Conservation (phyloP, 148 eudicot species). For the Vaccinium corymbosum region DNA sequence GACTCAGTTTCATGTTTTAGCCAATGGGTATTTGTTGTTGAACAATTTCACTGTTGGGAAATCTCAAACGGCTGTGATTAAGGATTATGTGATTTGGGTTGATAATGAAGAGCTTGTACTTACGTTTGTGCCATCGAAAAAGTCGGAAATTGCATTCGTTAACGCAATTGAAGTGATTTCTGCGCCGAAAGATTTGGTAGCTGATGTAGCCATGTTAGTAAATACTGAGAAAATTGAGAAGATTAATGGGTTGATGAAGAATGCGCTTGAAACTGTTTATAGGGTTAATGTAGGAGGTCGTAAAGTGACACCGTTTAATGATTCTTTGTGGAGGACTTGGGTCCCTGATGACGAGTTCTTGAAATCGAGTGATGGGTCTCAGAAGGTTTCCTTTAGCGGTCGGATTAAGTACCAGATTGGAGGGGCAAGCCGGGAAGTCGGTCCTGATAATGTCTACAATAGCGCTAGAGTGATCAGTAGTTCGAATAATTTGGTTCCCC, state of each 20-base stretch:
- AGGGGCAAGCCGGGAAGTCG: slow-evolving; percentile 82
- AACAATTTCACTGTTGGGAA: slow-evolving; percentile 36
- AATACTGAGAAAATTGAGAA: slow-evolving; percentile 34
- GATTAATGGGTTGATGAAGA: slow-evolving; percentile 50
- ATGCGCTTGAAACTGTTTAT: slow-evolving; percentile 59
- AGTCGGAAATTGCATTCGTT: slow-evolving; percentile 54
- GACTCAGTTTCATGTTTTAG: slow-evolving; percentile 66
- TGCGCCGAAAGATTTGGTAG: slow-evolving; percentile 75
- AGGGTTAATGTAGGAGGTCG: slow-evolving; percentile 81
- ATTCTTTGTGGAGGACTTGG: slow-evolving; percentile 95
- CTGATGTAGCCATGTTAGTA: slow-evolving; percentile 46
- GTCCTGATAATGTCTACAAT: slow-evolving; percentile 84
- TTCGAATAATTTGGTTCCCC: slow-evolving; percentile 28
- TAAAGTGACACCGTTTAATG: slow-evolving; percentile 94
- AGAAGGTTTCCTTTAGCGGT: slow-evolving; percentile 56
- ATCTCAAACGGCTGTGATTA: slow-evolving; percentile 29
- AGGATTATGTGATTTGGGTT: slow-evolving; percentile 65
- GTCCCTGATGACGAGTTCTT: slow-evolving; percentile 65
- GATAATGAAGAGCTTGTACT: slow-evolving; percentile 53
- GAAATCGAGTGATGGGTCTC: slow-evolving; percentile 31
- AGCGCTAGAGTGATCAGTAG: slow-evolving; percentile 60
- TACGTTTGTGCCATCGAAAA: slow-evolving; percentile 44
- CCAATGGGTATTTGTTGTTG: slow-evolving; percentile 53
- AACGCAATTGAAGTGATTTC: slow-evolving; percentile 88
- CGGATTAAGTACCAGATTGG: slow-evolving; percentile 60